These are phyloP conservation scores for Letharia lupina DNA, from an alignment of 495 filamentous ascomycete genomes.

Conservation along the genomic window DNA sequence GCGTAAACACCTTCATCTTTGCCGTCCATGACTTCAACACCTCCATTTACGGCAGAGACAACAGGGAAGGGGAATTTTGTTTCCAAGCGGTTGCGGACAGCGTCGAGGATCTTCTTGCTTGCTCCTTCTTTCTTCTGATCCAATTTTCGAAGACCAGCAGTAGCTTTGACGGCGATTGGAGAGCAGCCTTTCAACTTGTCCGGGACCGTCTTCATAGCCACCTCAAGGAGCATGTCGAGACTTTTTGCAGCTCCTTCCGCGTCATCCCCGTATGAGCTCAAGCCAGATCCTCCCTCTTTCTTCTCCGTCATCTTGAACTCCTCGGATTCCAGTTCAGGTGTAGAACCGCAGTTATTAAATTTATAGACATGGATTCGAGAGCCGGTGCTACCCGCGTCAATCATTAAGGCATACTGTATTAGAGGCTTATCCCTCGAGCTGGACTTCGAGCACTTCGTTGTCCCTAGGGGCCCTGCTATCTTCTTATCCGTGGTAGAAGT, in stretches of 20 bases:
- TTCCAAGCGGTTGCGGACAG: slow-evolving; percentile 78
- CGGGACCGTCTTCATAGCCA: slow-evolving; percentile 73
- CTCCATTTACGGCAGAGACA: slow-evolving; percentile 70
- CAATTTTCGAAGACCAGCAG: slow-evolving; percentile 73
- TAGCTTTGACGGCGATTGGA: slow-evolving; percentile 92
- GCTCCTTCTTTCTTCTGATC: slow-evolving; percentile 57
- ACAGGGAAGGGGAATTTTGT: slow-evolving; percentile 89
- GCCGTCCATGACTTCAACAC: slow-evolving; percentile 93
- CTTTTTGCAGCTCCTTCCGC: slow-evolving; percentile 81
- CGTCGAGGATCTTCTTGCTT: slow-evolving; percentile 74
- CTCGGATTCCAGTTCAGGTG: slow-evolving; percentile 90
- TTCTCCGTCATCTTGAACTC: slow-evolving; percentile 83
- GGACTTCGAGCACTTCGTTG: slow-evolving; percentile 72
- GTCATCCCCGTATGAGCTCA: slow-evolving; percentile 79
- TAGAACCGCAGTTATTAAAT: slow-evolving; percentile 96
- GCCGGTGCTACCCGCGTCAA: slow-evolving; percentile 95
- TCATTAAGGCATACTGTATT: slow-evolving; percentile 96
- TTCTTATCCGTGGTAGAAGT: neutral
- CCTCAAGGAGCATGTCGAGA: slow-evolving; percentile 78
- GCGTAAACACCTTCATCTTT: slow-evolving; percentile 96
- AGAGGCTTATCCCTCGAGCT: slow-evolving; percentile 79
- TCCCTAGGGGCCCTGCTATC: slow-evolving; percentile 25
- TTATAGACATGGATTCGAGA: slow-evolving; percentile 97
- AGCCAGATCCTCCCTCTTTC: slow-evolving; percentile 65
- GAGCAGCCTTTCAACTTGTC: slow-evolving; percentile 80